Percentiles rank a stretch among this genome's conserved stretches.
Evolutionary conservation across 257 asterid species (phyloP).

Genomic region (Solanum pimpinellifolium): DNA sequence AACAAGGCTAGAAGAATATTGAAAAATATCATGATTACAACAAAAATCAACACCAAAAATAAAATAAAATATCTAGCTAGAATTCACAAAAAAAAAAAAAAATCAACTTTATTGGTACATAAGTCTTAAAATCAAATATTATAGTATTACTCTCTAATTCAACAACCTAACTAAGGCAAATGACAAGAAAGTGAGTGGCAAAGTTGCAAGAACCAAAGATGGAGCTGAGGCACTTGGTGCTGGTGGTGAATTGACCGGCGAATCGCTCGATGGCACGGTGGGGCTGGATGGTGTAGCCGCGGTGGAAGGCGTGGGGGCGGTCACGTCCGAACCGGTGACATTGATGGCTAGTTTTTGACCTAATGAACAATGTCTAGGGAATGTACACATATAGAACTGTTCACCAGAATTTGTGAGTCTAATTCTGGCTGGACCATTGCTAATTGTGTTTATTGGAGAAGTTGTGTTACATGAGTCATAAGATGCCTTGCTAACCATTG

Average conservation of each 20-base stretch:
- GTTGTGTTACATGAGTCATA: constrained; percentile 47
- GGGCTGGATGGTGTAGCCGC: constrained; percentile 15
- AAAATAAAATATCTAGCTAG: neutral
- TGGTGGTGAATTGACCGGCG: constrained; percentile 10
- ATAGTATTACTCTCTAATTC: neutral
- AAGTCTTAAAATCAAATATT: neutral
- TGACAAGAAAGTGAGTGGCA: constrained; percentile 51
- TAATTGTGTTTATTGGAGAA: constrained; percentile 11
- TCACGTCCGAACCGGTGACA: constrained; percentile 25
- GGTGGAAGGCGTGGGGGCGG: constrained; percentile 13
- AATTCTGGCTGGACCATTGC: constrained; percentile 49
- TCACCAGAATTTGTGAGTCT: constrained; percentile 43
- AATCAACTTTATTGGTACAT: neutral
- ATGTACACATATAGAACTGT: constrained; percentile 57
- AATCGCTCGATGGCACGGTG: neutral
- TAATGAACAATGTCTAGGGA: constrained; percentile 35
- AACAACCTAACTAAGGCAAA: constrained; percentile 42
- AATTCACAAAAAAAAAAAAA: too few species aligned
- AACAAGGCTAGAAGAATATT: neutral
- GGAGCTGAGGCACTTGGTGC: constrained; percentile 33
- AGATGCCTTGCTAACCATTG: constrained; percentile 24
- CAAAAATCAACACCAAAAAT: neutral
- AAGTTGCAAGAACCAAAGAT: constrained; percentile 24
- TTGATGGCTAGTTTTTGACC: constrained; percentile 67
- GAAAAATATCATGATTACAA: neutral